Evolutionary conservation across 164 flowering plant species (phyloP).

Genomic region (Echeveria elegans): DNA sequence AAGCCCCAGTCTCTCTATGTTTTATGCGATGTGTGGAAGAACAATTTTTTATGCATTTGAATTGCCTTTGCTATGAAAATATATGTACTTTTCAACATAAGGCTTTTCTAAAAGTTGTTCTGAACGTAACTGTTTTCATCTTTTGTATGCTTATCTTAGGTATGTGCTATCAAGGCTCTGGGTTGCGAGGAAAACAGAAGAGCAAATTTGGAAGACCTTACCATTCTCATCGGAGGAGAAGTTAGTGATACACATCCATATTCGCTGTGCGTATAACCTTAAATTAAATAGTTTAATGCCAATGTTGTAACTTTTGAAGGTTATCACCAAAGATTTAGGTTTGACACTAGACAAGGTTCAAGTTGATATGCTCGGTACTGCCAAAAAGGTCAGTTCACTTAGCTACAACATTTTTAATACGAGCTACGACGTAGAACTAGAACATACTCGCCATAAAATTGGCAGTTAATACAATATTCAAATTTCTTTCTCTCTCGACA

Average conservation of each 20-base stretch:
- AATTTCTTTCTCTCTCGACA: too few species aligned
- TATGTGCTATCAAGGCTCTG: conserved; percentile 92
- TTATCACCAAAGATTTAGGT: conserved; percentile 79
- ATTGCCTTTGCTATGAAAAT: background rate
- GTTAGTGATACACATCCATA: conserved; percentile 10
- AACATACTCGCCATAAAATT: background rate
- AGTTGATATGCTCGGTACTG: conserved; percentile 61
- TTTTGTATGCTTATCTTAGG: conserved; percentile 24
- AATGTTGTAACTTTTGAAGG: conserved; percentile 21
- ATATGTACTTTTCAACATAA: too few species aligned
- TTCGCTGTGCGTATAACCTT: background rate
- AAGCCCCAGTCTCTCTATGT: too few species aligned
- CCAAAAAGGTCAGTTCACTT: too few species aligned
- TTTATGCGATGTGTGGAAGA: too few species aligned
- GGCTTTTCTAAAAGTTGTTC: background rate
- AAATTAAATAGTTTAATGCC: background rate
- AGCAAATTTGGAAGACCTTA: conserved; percentile 70
- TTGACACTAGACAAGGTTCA: too few species aligned
- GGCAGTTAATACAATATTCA: conserved; percentile 10
- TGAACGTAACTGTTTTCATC: background rate
- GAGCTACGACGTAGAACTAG: background rate
- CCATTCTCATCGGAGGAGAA: conserved; percentile 22
- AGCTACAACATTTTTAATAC: background rate
- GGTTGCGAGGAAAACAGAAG: conserved; percentile 97
- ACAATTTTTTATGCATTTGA: background rate